Base-by-base conservation (phyloP, 441 rosid genomes). In the Geranium incanum region DNA sequence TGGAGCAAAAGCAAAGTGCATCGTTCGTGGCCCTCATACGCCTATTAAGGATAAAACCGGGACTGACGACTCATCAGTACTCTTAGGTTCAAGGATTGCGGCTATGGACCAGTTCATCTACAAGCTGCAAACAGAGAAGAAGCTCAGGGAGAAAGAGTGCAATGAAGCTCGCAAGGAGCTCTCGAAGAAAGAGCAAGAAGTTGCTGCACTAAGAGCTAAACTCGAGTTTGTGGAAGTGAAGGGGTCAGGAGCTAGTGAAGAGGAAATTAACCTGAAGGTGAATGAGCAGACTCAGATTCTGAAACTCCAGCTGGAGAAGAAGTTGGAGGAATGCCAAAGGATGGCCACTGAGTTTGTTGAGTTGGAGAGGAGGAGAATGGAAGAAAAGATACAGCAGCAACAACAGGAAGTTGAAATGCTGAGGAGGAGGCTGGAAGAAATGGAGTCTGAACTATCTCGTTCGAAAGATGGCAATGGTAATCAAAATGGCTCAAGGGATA, bases 1-100 rank as follows among this genome's bases (percentile, higher is more conserved):
- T 74, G 99, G 99, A 57, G 97, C 97, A 13, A 95, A 95, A 80
- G 99, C 99, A 5, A 95, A 95, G 77, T 95, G 99, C 70, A 95
- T 95, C 39, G 80, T 92, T 55, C 96, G 97, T n/a, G 97, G 97
- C 50, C 86, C 93, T 68, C 97, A 87, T 72, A 90, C 86, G 0
- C 93, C 86, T 4, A 68, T 64, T 38, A 94, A 86, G 79, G 97
- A 88, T 75, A 90, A 84, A 77, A 66, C 67, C 57, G 87, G 86
- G 8, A 74, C 72, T 55, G 97, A 87, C 64, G 95, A 89, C 74
- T 81, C 92, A 45, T 83, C 86, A 28, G 82, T 79, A 15, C 76
- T 86, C 68, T 76, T 91, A 71, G 95, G 92, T 50, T 80, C 94
- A 59, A 88, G 89, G 82, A 80, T 95, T 65, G 90, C 89, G 67